Base-by-base conservation (phyloP, 352 stramenopile genomes). In the Phytophthora cactorum region DNA sequence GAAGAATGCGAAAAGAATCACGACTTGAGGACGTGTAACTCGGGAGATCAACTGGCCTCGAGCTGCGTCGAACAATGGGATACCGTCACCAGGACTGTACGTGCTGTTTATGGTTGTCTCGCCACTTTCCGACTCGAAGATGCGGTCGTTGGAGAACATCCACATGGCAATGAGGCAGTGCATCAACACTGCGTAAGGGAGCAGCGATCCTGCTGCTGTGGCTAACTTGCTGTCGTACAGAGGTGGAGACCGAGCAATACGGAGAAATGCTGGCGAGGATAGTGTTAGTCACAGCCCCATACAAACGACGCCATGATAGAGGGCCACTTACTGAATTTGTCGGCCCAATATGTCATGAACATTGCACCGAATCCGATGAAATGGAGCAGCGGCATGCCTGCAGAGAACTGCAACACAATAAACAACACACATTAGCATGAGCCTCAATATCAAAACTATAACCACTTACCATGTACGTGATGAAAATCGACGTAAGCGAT, bases 101-200 rank as follows among this genome's bases (percentile, higher is more conserved):
- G 22, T 65, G 44, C 55, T 68, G 36, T 69, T 81, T 7, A 31
- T n/a, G 2, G 27, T 39, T 2, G 46, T 41, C 29, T 52, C 9
- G n/a, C 78, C 73, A 4, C 59, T 60, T 28, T 73, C 81, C 9
- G 78, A 85, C 67, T 93, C 82, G 59, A 95, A 95, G 61, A 95
- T 93, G 54, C 76, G 71, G n/a, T 82, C 77, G 67, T 95, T 95
- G 25, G 88, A 95, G 60, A 91, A 93, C 88, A 95, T 93, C 88
- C 88, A 95, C 74, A 95, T 81, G 1, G 81, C 85, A 10, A 93
- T 63, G 25, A 93, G 64, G 36, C 78, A 90, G 63, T 93, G 88
- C 29, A 92, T 62, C 11, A 95, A 28, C 29, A 93, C 82, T 7
- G 88, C 88, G 65, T 90, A 93, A 14, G 85, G 87, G 39, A 95